Conservation (phyloP, 768 basidiomycete genomes). For the Naematelia aurantialba region DNA sequence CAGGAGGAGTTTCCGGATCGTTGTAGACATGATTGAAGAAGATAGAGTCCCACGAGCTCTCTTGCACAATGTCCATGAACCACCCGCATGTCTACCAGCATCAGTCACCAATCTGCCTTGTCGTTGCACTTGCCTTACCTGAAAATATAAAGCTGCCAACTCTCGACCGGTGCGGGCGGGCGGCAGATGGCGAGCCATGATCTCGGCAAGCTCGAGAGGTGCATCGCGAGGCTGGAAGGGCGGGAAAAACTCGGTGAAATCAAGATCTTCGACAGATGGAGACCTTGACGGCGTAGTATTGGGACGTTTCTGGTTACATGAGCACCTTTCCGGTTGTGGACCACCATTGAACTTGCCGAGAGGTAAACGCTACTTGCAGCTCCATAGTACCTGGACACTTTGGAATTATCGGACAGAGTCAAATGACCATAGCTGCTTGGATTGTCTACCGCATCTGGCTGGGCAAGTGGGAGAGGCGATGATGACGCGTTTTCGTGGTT, state of each 20-base stretch:
- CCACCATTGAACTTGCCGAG: conserved; percentile 12
- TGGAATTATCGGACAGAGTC: conserved; percentile 13
- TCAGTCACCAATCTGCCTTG: not conserved
- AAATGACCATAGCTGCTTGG: conserved; percentile 15
- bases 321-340: no score
- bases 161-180: conserved; percentile 2
- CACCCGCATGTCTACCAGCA: conserved; percentile 19
- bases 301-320: conserved; percentile 4
- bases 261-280: not conserved
- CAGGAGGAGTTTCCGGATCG: not conserved
- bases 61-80: conserved; percentile 22
- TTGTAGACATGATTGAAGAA: conserved; percentile 15
- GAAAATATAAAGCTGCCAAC: conserved; percentile 15
- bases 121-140: conserved; percentile 7
- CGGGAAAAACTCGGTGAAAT: conserved; percentile 14
- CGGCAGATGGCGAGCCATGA: conserved; percentile 13
- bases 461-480: not conserved
- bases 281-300: not conserved
- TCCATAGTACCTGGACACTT: conserved; percentile 22
- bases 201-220: conserved; percentile 10
- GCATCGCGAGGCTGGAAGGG: conserved; percentile 1
- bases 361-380: conserved; percentile 26
- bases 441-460: not conserved
- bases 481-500: not conserved
- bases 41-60: conserved; percentile 1